Base-by-base conservation (phyloP, 75 land plant species). In the Pseudotsuga menziesii region DNA sequence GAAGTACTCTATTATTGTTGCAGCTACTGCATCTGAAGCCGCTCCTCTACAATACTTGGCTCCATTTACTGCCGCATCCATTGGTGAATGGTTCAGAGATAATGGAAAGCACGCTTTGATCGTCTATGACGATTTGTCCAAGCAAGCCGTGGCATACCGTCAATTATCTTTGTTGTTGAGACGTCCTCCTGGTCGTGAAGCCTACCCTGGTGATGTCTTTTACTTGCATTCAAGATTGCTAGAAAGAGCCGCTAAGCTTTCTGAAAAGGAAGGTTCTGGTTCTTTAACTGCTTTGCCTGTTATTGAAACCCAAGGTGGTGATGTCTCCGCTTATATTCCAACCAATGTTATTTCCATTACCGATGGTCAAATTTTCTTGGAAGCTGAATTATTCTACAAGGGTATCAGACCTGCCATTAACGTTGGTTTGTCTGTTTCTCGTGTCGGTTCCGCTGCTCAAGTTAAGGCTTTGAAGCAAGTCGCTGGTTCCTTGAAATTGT, bases 91-190 rank as follows among this genome's bases (percentile, higher is more conserved):
- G n/a, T n/a, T n/a, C n/a, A n/a, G n/a, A n/a, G n/a, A 57, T 15
- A 57, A 57, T 8, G 15, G 15, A 57, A 8, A 57, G 15, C 58
- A 57, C 15, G 13, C 58, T 9, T 57, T 57, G 58, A 57, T 57
- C 8, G 15, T 57, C 13, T 57, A 57, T 57, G 58, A 15, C 15
- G 58, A 48, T 32, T 27, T 57, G 58, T 15, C 27, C 20, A 61
- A 76, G 26, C 44, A 41, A 35, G 52, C 15, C 56, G 58, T 56
- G 26, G 79, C 84, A 77, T 83, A 58, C 61, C 41, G 56, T n/a
- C n/a, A 48, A 83, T 79, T 77, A 83, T 83, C 62, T 79, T 25
- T 54, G 66, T 79, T 29, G 79, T 83, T 59, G 75, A 71, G 48
- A 58, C 56, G 58, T 9, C 58, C 58, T 9, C 58, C 58, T 57